Percentiles rank a stretch among this genome's conserved stretches.
Conservation (phyloP, 208 protist genomes). For the Crithidia fasciculata region DNA sequence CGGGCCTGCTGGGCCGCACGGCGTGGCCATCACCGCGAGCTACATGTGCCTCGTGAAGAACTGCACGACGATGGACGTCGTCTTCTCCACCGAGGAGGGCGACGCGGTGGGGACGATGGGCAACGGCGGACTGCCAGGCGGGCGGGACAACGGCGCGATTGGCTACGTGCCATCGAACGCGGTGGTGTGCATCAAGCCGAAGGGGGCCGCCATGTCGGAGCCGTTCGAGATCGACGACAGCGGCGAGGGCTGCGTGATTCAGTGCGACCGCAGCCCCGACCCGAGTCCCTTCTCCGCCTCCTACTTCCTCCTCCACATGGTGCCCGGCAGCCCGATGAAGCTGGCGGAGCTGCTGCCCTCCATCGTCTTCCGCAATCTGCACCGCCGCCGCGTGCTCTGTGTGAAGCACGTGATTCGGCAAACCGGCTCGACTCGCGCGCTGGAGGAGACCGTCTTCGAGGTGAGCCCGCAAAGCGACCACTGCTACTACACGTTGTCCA, state of each 20-base stretch:
- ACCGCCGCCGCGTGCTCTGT: slow-evolving; percentile 23
- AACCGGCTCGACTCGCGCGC: slow-evolving; percentile 3
- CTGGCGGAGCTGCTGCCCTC: slow-evolving; percentile 33
- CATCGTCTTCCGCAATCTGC: slow-evolving; percentile 32
- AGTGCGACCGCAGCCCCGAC: slow-evolving; percentile 26
- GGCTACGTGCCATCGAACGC: slow-evolving; percentile 36
- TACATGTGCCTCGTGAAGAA: slow-evolving; percentile 35
- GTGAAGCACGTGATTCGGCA: slow-evolving; percentile 35
- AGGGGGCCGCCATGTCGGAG: slow-evolving; percentile 30
- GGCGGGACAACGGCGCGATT: slow-evolving; percentile 2
- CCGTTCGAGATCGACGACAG: slow-evolving; percentile 35
- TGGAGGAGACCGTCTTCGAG: slow-evolving; percentile 30
- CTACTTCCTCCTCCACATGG: slow-evolving; percentile 28
- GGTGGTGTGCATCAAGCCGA: slow-evolving; percentile 28
- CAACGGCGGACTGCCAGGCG: slow-evolving; percentile 18
- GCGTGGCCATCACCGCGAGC: slow-evolving; percentile 28
- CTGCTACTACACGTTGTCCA: slow-evolving; percentile 30
- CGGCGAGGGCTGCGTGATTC: slow-evolving; percentile 30
- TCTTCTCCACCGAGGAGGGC: slow-evolving; percentile 32
- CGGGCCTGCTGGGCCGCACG: slow-evolving; percentile 23
- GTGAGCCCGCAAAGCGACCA: slow-evolving; percentile 22
- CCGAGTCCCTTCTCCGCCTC: slow-evolving; percentile 15
- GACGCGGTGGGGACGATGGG: slow-evolving; percentile 34
- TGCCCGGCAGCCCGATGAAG: slow-evolving; percentile 8
- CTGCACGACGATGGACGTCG: slow-evolving; percentile 28